Base-by-base conservation (phyloP, 2,329 filamentous ascomycete species). In the Diplodia intermedia region DNA sequence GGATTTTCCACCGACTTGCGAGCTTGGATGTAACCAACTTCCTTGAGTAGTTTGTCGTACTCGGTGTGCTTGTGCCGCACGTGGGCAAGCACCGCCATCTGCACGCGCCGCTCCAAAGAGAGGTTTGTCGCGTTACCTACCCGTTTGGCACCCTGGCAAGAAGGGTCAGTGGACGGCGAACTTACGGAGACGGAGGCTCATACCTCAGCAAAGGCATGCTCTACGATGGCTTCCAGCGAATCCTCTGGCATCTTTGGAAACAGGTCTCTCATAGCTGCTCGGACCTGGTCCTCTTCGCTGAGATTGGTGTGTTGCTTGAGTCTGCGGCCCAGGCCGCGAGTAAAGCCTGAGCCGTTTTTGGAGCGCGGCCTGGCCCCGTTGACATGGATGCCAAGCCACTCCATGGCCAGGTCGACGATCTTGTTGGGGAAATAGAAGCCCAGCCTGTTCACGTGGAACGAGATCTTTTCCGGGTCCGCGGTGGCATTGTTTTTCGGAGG, bases 21-120 rank as follows among this genome's bases (percentile, higher is more conserved):
- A 33, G 86, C 87, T 68, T 57, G 61, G 26, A 54, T 60, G 23
- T 60, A 60, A 43, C 61, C 61, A 12, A 57, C 56, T 47, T 63
- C 60, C 23, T 68, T 68, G 47, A 90, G 78, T 52, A 89, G 79
- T 54, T 81, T 81, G 75, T 90, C 88, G 74, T 90, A 90, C 69
- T 88, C 81, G 70, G 88, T 90, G 72, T 89, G 88, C 15, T 80
- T 76, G 73, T 90, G 88, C 53, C 88, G 84, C 70, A 89, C 87
- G 72, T 88, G 86, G 38, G 88, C 87, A 53, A 86, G 84, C 33
- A 87, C 86, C 49, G 88, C 87, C 69, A 89, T 80, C 72, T 89
- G 86, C 23, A 86, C 86, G 72, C 86, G 82, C 66, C 86, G 84
- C 66, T 85, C 80, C 38, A 89, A 78, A 15, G 84, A 80, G 23